Conservation (phyloP, 1,284 basidiomycete genomes). For the Pyrrhoderma lamaoense region DNA sequence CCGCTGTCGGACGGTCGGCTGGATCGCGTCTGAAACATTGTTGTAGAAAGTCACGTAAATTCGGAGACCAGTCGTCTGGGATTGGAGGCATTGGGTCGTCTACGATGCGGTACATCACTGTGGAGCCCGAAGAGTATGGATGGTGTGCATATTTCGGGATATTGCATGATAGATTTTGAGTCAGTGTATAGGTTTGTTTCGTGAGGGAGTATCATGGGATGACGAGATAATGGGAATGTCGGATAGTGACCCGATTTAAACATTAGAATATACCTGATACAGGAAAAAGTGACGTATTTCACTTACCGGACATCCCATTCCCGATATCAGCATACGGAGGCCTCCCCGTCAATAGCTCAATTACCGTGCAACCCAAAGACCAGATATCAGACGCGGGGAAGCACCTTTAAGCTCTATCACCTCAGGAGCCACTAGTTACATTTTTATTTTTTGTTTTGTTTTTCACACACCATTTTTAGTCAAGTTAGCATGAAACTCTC, state of each 20-base stretch:
- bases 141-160: too few species aligned
- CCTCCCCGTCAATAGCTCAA: conserved; percentile 50
- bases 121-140: background rate
- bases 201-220: too few species aligned
- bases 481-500: too few species aligned
- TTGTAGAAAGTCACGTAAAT: conserved; percentile 39
- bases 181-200: too few species aligned
- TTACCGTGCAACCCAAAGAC: conserved; percentile 52
- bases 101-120: conserved; percentile 51
- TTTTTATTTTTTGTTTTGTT: too few species aligned
- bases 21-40: conserved; percentile 51
- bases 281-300: conserved; percentile 20
- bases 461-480: too few species aligned
- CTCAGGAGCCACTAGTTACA: conserved; percentile 45
- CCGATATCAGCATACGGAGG: conserved; percentile 46
- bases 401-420: conserved; percentile 69
- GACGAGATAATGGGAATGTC: background rate
- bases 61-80: conserved; percentile 36
- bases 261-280: background rate
- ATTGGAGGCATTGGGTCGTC: conserved; percentile 48
- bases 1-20: conserved; percentile 38
- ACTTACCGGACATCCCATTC: conserved; percentile 37
- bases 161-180: too few species aligned
- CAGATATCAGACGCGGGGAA: conserved; percentile 47
- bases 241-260: background rate